phyloP scores from a whole-genome alignment of 1,284 basidiomycete species.

The Pulchroboletus neoregius region DNA sequence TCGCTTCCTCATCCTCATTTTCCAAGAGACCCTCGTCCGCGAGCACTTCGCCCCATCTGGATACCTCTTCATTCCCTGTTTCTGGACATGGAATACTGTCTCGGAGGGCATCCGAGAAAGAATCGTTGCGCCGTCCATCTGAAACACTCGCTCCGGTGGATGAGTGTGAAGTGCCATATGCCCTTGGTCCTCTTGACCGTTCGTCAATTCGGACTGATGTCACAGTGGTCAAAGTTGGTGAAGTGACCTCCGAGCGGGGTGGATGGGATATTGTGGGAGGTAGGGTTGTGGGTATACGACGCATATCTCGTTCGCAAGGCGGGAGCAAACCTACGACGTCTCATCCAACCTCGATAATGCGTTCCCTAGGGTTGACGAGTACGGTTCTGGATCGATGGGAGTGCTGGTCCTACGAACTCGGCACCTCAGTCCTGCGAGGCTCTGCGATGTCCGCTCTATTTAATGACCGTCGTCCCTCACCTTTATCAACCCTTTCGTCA shows the following conservation, averaged over 20 bases:
- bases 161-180: slow-evolving; percentile 37
- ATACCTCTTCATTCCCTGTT: slow-evolving; percentile 60
- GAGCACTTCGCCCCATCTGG: slow-evolving; percentile 40
- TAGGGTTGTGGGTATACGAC: slow-evolving; percentile 60
- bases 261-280: slow-evolving; percentile 62
- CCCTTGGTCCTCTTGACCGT: slow-evolving; percentile 38
- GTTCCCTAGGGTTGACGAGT: slow-evolving; percentile 48
- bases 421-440: slow-evolving; percentile 43
- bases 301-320: slow-evolving; percentile 49
- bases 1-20: slow-evolving; percentile 48
- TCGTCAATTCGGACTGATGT: slow-evolving; percentile 52
- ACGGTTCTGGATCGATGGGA: slow-evolving; percentile 76
- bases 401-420: slow-evolving; percentile 68
- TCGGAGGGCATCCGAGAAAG: slow-evolving; percentile 65
- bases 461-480: slow-evolving; percentile 18
- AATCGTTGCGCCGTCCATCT: slow-evolving; percentile 45
- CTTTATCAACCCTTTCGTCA: slow-evolving; percentile 11
- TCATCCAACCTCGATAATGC: slow-evolving; percentile 17
- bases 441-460: slow-evolving; percentile 49
- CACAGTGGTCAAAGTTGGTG: slow-evolving; percentile 49
- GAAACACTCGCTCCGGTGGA: slow-evolving; percentile 54
- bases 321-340: slow-evolving; percentile 26
- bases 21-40: slow-evolving; percentile 40
- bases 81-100: slow-evolving; percentile 76
- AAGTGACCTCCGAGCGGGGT: slow-evolving; percentile 65